Percentiles rank a stretch among this genome's conserved stretches.
phyloP scores from a whole-genome alignment of 2,329 filamentous ascomycete genomes.

The Coniochaeta sp. region DNA sequence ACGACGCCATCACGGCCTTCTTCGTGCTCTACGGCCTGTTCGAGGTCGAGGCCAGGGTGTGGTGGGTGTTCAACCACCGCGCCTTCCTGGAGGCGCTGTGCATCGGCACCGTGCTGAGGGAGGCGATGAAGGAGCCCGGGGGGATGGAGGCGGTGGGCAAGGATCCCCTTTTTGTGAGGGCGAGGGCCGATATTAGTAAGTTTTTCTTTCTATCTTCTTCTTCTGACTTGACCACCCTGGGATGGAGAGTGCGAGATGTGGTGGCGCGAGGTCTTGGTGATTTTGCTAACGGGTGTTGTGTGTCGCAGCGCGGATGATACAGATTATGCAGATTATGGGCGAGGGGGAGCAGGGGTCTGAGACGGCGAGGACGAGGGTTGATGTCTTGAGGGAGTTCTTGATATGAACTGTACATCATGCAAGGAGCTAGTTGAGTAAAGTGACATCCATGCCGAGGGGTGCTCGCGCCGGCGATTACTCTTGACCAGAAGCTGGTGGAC shows the following conservation, averaged over 20 bases:
- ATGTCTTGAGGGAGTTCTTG: conserved; percentile 49
- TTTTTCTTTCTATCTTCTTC: conserved; percentile 7
- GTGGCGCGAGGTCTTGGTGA: no score
- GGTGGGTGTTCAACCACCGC: conserved; percentile 80
- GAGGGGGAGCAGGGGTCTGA: conserved; percentile 48
- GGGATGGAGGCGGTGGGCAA: conserved; percentile 36
- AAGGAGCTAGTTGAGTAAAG: background rate
- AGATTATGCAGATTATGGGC: conserved; percentile 54
- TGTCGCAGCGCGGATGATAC: conserved; percentile 49
- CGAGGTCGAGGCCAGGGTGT: conserved; percentile 64
- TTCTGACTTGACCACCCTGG: no score
- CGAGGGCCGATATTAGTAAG: conserved; percentile 54
- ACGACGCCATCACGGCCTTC: conserved; percentile 67
- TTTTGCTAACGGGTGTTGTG: background rate
- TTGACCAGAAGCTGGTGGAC: background rate
- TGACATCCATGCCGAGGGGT: background rate
- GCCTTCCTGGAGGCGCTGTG: conserved; percentile 71
- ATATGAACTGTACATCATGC: background rate
- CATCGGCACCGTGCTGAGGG: conserved; percentile 53
- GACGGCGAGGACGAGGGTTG: conserved; percentile 50
- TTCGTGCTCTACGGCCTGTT: conserved; percentile 66
- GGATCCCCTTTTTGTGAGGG: conserved; percentile 54
- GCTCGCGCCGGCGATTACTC: background rate
- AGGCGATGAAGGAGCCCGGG: conserved; percentile 37
- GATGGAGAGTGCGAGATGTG: no score